A percentile compares a stretch with the other conserved stretches of the same genome.
Evolutionary conservation across 2,329 filamentous ascomycete genomes (phyloP).

Genomic region (Calonectria henricotiae): DNA sequence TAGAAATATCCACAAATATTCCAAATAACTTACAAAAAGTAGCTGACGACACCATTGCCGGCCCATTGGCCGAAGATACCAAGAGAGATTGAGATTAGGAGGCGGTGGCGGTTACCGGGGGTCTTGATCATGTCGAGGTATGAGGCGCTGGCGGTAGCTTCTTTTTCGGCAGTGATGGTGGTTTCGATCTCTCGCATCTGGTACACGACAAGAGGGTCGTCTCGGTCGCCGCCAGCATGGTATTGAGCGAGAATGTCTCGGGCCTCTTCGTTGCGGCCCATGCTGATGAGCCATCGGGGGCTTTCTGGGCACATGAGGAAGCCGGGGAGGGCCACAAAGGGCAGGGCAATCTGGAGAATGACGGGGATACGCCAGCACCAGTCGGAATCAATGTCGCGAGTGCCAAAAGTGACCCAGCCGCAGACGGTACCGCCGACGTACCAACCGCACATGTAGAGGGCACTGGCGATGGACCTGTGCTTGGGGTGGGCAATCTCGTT

Average conservation of each 20-base stretch:
- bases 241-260: conserved; percentile 58
- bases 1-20: too few species aligned
- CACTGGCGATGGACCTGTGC: conserved; percentile 40
- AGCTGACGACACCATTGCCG: conserved; percentile 57
- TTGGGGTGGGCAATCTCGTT: conserved; percentile 43
- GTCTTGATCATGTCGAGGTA: conserved; percentile 43
- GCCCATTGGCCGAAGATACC: conserved; percentile 55
- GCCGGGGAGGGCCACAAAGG: conserved; percentile 45
- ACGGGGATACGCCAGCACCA: conserved; percentile 52
- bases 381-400: conserved; percentile 40
- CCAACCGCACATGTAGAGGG: conserved; percentile 44
- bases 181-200: conserved; percentile 62
- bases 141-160: conserved; percentile 38
- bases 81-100: conserved; percentile 46
- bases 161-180: conserved; percentile 53
- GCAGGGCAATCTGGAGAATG: conserved; percentile 44
- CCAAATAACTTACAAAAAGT: conserved; percentile 53
- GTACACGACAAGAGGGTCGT: conserved; percentile 57
- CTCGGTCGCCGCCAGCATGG: conserved; percentile 60
- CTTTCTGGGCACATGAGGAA: conserved; percentile 59
- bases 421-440: conserved; percentile 44
- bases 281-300: conserved; percentile 54
- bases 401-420: conserved; percentile 44
- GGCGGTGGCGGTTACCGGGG: conserved; percentile 43
- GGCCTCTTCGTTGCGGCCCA: conserved; percentile 56